These are phyloP conservation scores for Dalbergia cochinchinensis DNA, from an alignment of 306 rosid genomes.

Conservation along the genomic window DNA sequence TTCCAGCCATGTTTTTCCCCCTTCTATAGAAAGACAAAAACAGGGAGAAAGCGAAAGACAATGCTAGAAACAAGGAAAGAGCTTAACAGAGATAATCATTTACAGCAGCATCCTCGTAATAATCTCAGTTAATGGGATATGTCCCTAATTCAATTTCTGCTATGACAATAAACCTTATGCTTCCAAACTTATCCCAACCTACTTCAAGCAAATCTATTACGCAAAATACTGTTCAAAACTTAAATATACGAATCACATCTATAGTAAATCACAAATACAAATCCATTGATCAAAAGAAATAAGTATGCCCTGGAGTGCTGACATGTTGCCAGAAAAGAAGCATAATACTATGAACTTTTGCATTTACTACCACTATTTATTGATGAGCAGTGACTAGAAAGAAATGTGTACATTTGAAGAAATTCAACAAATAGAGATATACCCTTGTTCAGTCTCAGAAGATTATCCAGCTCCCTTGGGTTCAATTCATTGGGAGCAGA, in stretches of 20 bases:
- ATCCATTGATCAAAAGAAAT: conserved; percentile 25
- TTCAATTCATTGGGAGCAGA: conserved; percentile 83
- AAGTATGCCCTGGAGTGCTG: neutral
- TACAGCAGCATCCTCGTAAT: conserved; percentile 14
- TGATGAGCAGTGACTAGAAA: conserved; percentile 21
- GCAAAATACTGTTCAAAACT: neutral
- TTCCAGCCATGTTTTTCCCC: conserved; percentile 6
- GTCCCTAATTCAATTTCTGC: neutral
- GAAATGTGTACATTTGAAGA: conserved; percentile 5
- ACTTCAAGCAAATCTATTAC: conserved; percentile 11
- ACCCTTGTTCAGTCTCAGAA: conserved; percentile 86
- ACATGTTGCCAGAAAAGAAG: conserved; percentile 17
- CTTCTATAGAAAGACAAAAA: neutral
- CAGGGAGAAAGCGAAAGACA: neutral
- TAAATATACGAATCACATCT: neutral
- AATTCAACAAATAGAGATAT: conserved; percentile 43
- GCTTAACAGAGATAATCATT: conserved; percentile 13
- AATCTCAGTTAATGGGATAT: neutral
- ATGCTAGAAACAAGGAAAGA: neutral
- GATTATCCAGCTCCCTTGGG: conserved; percentile 84
- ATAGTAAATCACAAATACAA: conserved; percentile 5
- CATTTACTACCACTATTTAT: conserved; percentile 29
- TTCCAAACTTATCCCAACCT: neutral
- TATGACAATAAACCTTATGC: neutral
- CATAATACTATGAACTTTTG: conserved; percentile 25